phyloP scores from a whole-genome alignment of 1,139 yeast genomes.

The Hyphopichia fennica region DNA sequence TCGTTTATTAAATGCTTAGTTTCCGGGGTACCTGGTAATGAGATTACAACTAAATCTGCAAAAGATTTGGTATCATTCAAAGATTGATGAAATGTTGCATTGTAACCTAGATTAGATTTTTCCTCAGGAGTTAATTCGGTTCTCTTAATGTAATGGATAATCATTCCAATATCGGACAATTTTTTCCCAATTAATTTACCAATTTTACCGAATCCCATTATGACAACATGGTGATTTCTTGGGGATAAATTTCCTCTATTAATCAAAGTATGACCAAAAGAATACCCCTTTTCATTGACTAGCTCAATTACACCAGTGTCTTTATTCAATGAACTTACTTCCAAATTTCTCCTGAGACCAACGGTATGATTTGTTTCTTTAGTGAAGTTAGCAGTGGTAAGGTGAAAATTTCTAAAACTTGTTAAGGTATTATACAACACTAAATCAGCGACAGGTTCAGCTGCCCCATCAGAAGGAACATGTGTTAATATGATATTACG shows the following conservation, averaged over 20 bases:
- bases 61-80: conserved; percentile 33
- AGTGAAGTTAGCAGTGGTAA: conserved; percentile 44
- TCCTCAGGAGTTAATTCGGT: conserved; percentile 39
- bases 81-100: conserved; percentile 42
- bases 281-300: conserved; percentile 30
- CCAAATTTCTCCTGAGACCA: conserved; percentile 36
- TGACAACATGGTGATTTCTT: conserved; percentile 57
- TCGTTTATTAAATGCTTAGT: conserved; percentile 59
- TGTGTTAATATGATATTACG: conserved; percentile 60
- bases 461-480: conserved; percentile 61
- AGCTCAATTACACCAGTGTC: conserved; percentile 32
- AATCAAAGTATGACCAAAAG: conserved; percentile 47
- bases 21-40: conserved; percentile 64
- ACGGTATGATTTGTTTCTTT: conserved; percentile 37
- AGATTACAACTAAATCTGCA: conserved; percentile 63
- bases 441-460: conserved; percentile 77
- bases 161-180: conserved; percentile 63
- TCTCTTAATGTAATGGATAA: conserved; percentile 63
- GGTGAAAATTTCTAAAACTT: conserved; percentile 60
- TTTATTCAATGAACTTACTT: conserved; percentile 34
- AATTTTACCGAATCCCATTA: conserved; percentile 79
- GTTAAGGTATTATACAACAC: conserved; percentile 61
- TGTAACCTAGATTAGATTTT: conserved; percentile 41
- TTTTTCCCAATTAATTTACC: conserved; percentile 66
- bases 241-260: conserved; percentile 47